Base-by-base conservation (phyloP, 768 basidiomycete genomes). In the Exidia glandulosa region DNA sequence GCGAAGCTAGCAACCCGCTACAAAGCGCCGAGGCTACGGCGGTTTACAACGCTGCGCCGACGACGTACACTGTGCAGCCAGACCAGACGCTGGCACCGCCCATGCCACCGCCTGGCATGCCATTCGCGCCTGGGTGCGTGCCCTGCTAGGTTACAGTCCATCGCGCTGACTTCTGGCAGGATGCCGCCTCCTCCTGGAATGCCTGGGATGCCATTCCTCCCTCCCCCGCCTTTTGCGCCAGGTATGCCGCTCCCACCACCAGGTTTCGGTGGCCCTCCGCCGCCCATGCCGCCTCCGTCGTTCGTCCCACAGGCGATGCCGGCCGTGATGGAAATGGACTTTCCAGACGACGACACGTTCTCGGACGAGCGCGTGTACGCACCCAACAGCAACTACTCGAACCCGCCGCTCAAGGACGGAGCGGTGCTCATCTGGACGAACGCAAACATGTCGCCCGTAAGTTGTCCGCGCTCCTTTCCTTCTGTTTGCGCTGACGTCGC, bases 391-490 rank as follows among this genome's bases (percentile, higher is more conserved):
- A 9, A 72, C 76, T 3, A 90, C 73, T 83, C 78, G 14, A 86
- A 88, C 66, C 81, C 86, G 13, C 77, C 82, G 2, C 83, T 89
- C 67, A 92, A 90, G 77, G 89, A 90, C 70, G 74, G 77, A 14
- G 88, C 88, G 1, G 78, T 79, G 25, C 75, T 93, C 48, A 87
- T 90, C 70, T 88, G 85, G 71, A 68, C 74, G 14, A 87, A 93
- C 66, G 73, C 90, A 0, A 90, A 91, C 67, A 90, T 88, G 69
- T 83, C 81, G 60, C 86, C 88, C 3, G 90, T 90, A 64, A 48
- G 84, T 50, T 12, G 37, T 50, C 10, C 57, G 19, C 29, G 30
- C 31, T 32, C 19, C 9, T 6, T 45, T 45, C 41, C 19, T 1
- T 45, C 41, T 45, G n/a, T n/a, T n/a, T n/a, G n/a, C n/a, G n/a